phyloP scores from a whole-genome alignment of 2,329 filamentous ascomycete genomes.

The Aspergillus flavus region DNA sequence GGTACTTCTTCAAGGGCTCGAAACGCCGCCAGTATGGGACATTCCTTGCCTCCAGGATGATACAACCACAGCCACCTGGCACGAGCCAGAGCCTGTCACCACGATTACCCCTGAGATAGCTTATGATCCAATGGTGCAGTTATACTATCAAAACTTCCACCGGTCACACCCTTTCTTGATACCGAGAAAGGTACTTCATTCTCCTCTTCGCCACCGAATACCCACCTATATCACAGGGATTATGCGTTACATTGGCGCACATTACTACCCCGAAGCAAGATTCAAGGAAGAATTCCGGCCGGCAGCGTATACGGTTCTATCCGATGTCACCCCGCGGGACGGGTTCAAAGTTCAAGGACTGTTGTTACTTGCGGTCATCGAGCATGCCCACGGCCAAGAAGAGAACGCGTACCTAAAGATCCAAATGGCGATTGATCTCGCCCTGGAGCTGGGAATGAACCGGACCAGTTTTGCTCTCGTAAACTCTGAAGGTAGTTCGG shows the following conservation, averaged over 20 bases:
- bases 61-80: slow-evolving; percentile 6
- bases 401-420: slow-evolving; percentile 45
- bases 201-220: slow-evolving; percentile 35
- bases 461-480: slow-evolving; percentile 57
- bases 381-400: slow-evolving; percentile 31
- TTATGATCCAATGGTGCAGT: slow-evolving; percentile 38
- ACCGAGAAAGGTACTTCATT: slow-evolving; percentile 39
- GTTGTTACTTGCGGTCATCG: slow-evolving; percentile 33
- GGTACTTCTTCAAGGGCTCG: slow-evolving; percentile 15
- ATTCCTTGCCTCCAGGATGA: slow-evolving; percentile 13
- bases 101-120: slow-evolving; percentile 16
- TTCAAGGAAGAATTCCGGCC: slow-evolving; percentile 23
- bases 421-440: slow-evolving; percentile 65
- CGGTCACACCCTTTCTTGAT: slow-evolving; percentile 55
- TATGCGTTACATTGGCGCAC: slow-evolving; percentile 55
- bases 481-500: slow-evolving; percentile 53
- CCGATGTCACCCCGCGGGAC: slow-evolving; percentile 21
- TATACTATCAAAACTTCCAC: slow-evolving; percentile 56
- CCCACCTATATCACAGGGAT: slow-evolving; percentile 48
- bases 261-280: slow-evolving; percentile 44
- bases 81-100: neutral
- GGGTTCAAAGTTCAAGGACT: slow-evolving; percentile 37
- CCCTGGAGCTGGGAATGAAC: slow-evolving; percentile 73
- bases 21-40: slow-evolving; percentile 8
- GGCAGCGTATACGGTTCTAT: slow-evolving; percentile 16